These are phyloP conservation scores for Agrocybe praecox DNA, from an alignment of 768 basidiomycete genomes.

Conservation along the genomic window DNA sequence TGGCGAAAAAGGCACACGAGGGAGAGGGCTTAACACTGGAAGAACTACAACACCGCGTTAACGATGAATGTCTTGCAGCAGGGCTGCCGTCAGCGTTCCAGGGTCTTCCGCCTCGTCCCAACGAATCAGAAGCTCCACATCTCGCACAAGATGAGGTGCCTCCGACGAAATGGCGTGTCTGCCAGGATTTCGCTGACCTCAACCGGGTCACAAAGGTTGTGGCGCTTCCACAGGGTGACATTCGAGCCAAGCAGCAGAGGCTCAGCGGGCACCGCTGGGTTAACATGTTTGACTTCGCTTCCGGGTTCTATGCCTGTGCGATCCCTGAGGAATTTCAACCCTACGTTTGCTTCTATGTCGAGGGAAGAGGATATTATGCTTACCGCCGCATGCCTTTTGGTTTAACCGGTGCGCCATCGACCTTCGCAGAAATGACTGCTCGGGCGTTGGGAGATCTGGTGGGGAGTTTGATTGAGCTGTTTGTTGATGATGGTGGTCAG, in stretches of 20 bases:
- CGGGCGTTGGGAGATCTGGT: slow-evolving; percentile 24
- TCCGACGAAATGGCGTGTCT: slow-evolving; percentile 34
- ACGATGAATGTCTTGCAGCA: slow-evolving; percentile 30
- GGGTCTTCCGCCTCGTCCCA: too few relatives aligned
- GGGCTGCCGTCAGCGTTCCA: too few relatives aligned
- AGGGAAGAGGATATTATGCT: slow-evolving; percentile 36
- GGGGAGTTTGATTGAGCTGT: slow-evolving; percentile 29
- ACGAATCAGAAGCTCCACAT: too few relatives aligned
- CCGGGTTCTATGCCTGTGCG: slow-evolving; percentile 33
- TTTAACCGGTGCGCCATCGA: slow-evolving; percentile 37
- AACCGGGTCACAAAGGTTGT: slow-evolving; percentile 30
- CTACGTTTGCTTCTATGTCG: slow-evolving; percentile 37
- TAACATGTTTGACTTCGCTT: slow-evolving; percentile 37
- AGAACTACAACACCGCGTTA: slow-evolving; percentile 31
- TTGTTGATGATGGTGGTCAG: slow-evolving; percentile 39
- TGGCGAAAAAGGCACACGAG: slow-evolving; percentile 39
- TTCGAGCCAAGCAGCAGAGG: slow-evolving; percentile 36
- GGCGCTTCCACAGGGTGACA: slow-evolving; percentile 37
- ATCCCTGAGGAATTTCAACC: slow-evolving; percentile 20
- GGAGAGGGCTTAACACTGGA: slow-evolving; percentile 27
- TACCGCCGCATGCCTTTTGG: slow-evolving; percentile 43
- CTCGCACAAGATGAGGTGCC: not conserved
- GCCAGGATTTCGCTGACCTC: slow-evolving; percentile 38
- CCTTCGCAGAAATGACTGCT: slow-evolving; percentile 32
- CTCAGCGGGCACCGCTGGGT: slow-evolving; percentile 38